Percentiles rank a stretch among this genome's conserved stretches.
phyloP scores from a whole-genome alignment of 768 basidiomycete genomes.

The Cystoderma amianthinum region DNA sequence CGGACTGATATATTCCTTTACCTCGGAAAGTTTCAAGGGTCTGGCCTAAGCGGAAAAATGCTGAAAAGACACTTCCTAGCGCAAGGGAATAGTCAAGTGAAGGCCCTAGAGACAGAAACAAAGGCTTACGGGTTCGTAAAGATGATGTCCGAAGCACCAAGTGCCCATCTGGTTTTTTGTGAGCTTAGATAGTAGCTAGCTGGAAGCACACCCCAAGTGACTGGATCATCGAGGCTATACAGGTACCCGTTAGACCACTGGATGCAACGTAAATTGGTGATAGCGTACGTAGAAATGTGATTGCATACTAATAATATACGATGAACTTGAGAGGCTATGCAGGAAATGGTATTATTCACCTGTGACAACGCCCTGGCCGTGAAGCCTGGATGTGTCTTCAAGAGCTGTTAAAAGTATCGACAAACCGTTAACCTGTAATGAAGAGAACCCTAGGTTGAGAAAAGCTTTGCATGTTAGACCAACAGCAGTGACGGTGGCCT shows the following conservation, averaged over 20 bases:
- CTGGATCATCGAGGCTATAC: constrained; percentile 70
- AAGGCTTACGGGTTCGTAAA: constrained; percentile 81
- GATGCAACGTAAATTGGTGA: too few relatives aligned
- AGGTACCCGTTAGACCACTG: too few relatives aligned
- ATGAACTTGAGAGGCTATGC: not conserved
- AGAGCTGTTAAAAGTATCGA: constrained; percentile 59
- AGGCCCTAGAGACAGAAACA: constrained; percentile 4
- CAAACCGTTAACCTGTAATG: constrained; percentile 67
- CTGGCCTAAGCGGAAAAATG: constrained; percentile 86
- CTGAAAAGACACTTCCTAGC: constrained; percentile 63
- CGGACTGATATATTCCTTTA: constrained; percentile 81
- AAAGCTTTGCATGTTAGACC: constrained; percentile 79
- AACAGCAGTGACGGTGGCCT: constrained; percentile 53
- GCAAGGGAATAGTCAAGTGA: constrained; percentile 7
- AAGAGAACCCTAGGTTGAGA: constrained; percentile 58
- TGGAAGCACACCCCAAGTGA: constrained; percentile 86
- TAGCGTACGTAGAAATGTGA: constrained; percentile 83
- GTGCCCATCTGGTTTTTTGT: constrained; percentile 75
- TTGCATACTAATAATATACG: constrained; percentile 63
- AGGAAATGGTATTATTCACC: constrained; percentile 29
- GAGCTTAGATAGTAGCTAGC: constrained; percentile 49
- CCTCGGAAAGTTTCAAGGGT: constrained; percentile 91
- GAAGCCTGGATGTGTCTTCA: constrained; percentile 30
- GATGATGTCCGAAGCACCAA: constrained; percentile 90
- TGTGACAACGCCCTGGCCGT: constrained; percentile 65